Evolutionary conservation across 1,284 basidiomycete species (phyloP).

Genomic region (Sanguinoderma infundibulare): DNA sequence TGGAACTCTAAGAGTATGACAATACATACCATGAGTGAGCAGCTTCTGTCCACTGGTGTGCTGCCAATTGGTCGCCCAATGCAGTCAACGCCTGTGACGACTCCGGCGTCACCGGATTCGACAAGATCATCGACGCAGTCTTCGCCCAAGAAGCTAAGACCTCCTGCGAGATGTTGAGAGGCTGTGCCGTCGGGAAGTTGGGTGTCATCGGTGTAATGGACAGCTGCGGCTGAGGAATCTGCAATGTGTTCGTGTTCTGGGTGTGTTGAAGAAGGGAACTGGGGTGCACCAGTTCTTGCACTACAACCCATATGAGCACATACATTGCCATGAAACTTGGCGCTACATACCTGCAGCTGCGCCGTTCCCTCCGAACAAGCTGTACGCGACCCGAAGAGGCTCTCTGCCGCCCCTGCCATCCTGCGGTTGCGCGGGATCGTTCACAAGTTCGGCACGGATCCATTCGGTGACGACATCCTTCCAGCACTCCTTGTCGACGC

Average conservation of each 20-base stretch:
- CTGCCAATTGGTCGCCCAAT: slow-evolving; percentile 83
- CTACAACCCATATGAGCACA: slow-evolving; percentile 41
- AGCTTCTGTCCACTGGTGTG: slow-evolving; percentile 80
- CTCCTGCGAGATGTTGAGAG: slow-evolving; percentile 55
- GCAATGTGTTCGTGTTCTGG: slow-evolving; percentile 37
- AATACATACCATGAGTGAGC: slow-evolving; percentile 89
- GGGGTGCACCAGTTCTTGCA: slow-evolving; percentile 77
- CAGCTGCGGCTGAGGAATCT: slow-evolving; percentile 43
- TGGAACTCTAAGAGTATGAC: neutral
- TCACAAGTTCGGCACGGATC: slow-evolving; percentile 76
- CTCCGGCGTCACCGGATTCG: slow-evolving; percentile 70
- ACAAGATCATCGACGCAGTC: slow-evolving; percentile 84
- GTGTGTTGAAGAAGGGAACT: slow-evolving; percentile 49
- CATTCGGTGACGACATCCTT: slow-evolving; percentile 91
- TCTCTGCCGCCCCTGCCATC: slow-evolving; percentile 59
- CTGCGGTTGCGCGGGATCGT: slow-evolving; percentile 29
- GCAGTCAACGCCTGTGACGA: slow-evolving; percentile 80
- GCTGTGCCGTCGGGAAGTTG: slow-evolving; percentile 53
- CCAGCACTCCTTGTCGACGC: slow-evolving; percentile 93
- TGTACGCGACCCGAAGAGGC: slow-evolving; percentile 82
- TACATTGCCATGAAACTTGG: neutral
- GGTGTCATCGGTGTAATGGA: slow-evolving; percentile 68
- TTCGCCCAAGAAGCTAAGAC: slow-evolving; percentile 84
- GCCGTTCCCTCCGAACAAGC: slow-evolving; percentile 86
- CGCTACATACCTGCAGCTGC: slow-evolving; percentile 66